phyloP scores from a whole-genome alignment of 2,329 filamentous ascomycete genomes.

The Didymella pomorum region DNA sequence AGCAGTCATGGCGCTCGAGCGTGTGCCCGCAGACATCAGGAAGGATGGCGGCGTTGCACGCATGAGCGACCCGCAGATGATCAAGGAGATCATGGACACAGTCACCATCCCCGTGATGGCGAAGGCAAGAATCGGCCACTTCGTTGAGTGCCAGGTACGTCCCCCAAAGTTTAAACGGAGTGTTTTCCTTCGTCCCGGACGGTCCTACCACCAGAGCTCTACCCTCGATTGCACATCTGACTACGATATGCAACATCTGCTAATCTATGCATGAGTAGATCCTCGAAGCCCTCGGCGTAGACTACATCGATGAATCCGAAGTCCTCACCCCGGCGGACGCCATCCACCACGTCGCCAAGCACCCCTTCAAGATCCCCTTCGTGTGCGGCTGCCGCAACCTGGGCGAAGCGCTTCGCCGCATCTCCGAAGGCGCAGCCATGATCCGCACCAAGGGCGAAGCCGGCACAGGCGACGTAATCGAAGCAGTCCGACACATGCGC shows the following conservation, averaged over 20 bases:
- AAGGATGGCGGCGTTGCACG: constrained; percentile 90
- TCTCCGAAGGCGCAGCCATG: constrained; percentile 96
- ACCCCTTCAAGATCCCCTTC: constrained; percentile 82
- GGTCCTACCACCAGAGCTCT: not conserved
- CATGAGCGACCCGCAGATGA: constrained; percentile 95
- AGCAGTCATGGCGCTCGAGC: constrained; percentile 98
- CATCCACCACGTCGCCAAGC: constrained; percentile 90
- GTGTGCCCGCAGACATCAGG: constrained; percentile 95
- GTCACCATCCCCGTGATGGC: constrained; percentile 99
- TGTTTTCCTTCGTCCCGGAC: not conserved
- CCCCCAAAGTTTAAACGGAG: not conserved
- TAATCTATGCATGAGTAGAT: constrained; percentile 64
- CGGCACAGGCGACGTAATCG: constrained; percentile 94
- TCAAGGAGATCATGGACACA: constrained; percentile 91
- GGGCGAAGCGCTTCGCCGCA: constrained; percentile 88
- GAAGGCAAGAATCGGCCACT: constrained; percentile 96
- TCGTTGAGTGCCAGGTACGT: constrained; percentile 87
- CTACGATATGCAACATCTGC: not conserved
- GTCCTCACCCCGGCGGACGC: constrained; percentile 95
- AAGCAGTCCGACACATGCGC: constrained; percentile 96
- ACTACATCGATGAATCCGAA: constrained; percentile 99
- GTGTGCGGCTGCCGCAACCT: constrained; percentile 96
- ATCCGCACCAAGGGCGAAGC: constrained; percentile 99
- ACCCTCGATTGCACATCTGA: not conserved
- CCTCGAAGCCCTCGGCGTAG: constrained; percentile 90